These are phyloP conservation scores for Penicillium turbatum DNA, from an alignment of 495 filamentous ascomycete species.

Conservation along the genomic window DNA sequence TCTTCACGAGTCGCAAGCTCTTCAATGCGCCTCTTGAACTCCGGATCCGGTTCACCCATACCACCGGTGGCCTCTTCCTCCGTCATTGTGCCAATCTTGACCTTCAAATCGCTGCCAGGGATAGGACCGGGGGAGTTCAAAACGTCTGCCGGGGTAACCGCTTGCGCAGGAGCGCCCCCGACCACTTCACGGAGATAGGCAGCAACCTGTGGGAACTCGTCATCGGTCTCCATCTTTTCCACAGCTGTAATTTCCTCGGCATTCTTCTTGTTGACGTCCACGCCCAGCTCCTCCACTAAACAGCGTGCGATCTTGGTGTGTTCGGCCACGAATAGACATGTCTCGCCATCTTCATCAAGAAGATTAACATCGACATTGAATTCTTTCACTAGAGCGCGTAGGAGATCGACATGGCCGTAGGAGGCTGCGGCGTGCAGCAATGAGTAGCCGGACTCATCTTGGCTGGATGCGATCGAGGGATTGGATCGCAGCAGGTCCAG, in stretches of 20 bases:
- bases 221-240: constrained; percentile 67
- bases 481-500: constrained; percentile 63
- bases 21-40: constrained; percentile 70
- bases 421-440: constrained; percentile 88
- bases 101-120: constrained; percentile 57
- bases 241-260: constrained; percentile 63
- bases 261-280: constrained; percentile 58
- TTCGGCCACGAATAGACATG: constrained; percentile 82
- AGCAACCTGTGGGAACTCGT: constrained; percentile 62
- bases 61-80: constrained; percentile 51
- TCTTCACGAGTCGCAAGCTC: constrained; percentile 68
- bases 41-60: constrained; percentile 56
- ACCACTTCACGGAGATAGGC: constrained; percentile 59
- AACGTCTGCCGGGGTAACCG: constrained; percentile 15
- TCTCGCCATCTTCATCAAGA: constrained; percentile 84
- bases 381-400: constrained; percentile 70
- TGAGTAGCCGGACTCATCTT: constrained; percentile 85
- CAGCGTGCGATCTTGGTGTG: constrained; percentile 67
- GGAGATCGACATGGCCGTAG: constrained; percentile 78
- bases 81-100: constrained; percentile 63
- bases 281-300: constrained; percentile 75
- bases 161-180: constrained; percentile 21
- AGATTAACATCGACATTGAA: constrained; percentile 76
- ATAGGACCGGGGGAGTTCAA: constrained; percentile 48
- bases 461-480: constrained; percentile 59